Evolutionary conservation across 2,329 filamentous ascomycete genomes (phyloP).

Genomic region (Clarireedia monteithiana): DNA sequence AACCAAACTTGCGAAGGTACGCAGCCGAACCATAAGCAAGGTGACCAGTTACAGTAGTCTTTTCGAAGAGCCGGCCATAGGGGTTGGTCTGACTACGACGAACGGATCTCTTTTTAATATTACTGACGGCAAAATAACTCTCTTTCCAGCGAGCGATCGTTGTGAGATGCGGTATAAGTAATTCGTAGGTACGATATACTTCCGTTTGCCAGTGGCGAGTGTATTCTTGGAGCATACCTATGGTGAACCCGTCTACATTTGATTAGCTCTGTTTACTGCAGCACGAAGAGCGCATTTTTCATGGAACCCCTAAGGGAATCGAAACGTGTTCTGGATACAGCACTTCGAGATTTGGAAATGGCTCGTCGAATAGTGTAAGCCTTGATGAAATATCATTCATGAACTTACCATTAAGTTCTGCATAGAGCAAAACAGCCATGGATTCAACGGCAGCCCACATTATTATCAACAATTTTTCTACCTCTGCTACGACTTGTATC

Average conservation of each 20-base stretch:
- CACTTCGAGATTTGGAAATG: no score
- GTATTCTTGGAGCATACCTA: neutral
- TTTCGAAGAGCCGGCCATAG: neutral
- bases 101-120: neutral
- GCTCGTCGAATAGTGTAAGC: no score
- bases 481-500: neutral
- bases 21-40: neutral
- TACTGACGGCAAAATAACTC: neutral
- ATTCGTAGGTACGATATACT: neutral
- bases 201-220: neutral
- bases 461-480: neutral
- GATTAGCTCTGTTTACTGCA: neutral
- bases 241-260: neutral
- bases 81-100: neutral
- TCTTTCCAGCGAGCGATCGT: conserved; percentile 1
- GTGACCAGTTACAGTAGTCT: neutral
- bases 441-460: conserved; percentile 5
- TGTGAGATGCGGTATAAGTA: neutral
- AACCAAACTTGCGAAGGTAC: neutral
- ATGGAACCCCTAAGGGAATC: no score
- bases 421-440: neutral
- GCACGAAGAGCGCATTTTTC: no score
- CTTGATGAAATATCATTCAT: neutral
- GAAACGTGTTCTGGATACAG: no score
- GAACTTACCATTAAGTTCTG: neutral